phyloP scores from a whole-genome alignment of 2,329 filamentous ascomycete genomes.

The Clarireedia hainanense region DNA sequence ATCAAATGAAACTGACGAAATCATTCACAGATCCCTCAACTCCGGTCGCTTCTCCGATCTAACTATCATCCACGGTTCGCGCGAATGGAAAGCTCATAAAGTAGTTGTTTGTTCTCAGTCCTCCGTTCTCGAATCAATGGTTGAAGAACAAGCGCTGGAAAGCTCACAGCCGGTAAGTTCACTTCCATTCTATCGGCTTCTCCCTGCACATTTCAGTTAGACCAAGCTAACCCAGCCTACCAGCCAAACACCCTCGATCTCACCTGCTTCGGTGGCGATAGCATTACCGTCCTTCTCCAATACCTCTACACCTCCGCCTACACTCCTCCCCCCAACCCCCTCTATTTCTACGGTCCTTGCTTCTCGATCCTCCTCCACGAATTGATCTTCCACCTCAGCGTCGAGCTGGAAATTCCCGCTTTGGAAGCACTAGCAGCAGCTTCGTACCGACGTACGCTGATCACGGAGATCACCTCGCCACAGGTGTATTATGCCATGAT shows the following conservation, averaged over 20 bases:
- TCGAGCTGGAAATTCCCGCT: conserved; percentile 8
- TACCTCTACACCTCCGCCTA: conserved; percentile 22
- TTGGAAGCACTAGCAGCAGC: conserved; percentile 8
- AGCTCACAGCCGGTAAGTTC: background rate
- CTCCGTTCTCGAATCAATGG: conserved; percentile 14
- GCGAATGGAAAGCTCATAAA: conserved; percentile 21
- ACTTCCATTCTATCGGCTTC: background rate
- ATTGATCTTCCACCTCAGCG: conserved; percentile 16
- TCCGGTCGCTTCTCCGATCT: conserved; percentile 23
- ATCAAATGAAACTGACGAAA: background rate
- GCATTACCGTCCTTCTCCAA: conserved; percentile 13
- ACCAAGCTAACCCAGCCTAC: background rate
- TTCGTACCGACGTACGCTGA: conserved; percentile 13
- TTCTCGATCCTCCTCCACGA: conserved; percentile 13
- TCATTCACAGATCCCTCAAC: conserved; percentile 13
- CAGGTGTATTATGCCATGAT: conserved; percentile 11
- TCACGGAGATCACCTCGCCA: conserved; percentile 7
- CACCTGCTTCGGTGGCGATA: conserved; percentile 7
- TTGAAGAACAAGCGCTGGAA: background rate
- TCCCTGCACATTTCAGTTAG: background rate
- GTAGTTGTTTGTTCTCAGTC: conserved; percentile 22
- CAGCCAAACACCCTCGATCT: conserved; percentile 11
- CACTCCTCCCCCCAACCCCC: background rate
- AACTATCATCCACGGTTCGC: conserved; percentile 15
- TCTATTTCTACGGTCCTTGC: background rate